A percentile compares a stretch with the other conserved stretches of the same genome.
Conservation (phyloP, 352 stramenopile species). For the Phytophthora fragariaefolia region DNA sequence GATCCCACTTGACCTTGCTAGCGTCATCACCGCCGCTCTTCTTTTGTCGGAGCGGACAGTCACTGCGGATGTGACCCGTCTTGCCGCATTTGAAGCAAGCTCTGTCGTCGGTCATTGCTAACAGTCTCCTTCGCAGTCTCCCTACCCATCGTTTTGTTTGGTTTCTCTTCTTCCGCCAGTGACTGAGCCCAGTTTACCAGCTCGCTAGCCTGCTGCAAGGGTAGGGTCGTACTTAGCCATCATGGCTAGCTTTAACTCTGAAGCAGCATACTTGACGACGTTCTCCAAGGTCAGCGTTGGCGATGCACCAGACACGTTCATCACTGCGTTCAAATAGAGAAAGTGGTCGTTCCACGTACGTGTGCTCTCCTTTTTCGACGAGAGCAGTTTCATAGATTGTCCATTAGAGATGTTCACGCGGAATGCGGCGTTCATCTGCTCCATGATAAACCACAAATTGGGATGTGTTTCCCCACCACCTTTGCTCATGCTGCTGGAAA, state of each 20-base stretch:
- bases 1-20: constrained; percentile 1
- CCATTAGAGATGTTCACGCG: constrained; percentile 6
- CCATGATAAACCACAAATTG: constrained; percentile 7
- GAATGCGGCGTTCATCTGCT: constrained; percentile 8
- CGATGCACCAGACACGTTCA: neutral
- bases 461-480: constrained; percentile 8
- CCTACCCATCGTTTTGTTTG: neutral
- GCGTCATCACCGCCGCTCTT: neutral
- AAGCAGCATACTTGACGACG: constrained; percentile 16
- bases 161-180: constrained; percentile 2
- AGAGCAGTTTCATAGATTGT: constrained; percentile 4
- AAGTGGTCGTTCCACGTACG: constrained; percentile 10
- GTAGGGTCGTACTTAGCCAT: constrained; percentile 17
- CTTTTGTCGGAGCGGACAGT: neutral
- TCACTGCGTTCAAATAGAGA: constrained; percentile 12
- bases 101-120: neutral
- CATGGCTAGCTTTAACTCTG: constrained; percentile 4
- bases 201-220: constrained; percentile 11
- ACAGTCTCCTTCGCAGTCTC: neutral
- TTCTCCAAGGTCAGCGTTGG: constrained; percentile 8
- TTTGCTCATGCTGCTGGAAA: constrained; percentile 3
- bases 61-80: neutral
- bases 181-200: neutral
- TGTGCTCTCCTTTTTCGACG: neutral
- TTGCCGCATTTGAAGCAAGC: neutral